A percentile compares a stretch with the other conserved stretches of the same genome.
phyloP scores from a whole-genome alignment of 805 yeast genomes.

The Barnettozyma vustinii region DNA sequence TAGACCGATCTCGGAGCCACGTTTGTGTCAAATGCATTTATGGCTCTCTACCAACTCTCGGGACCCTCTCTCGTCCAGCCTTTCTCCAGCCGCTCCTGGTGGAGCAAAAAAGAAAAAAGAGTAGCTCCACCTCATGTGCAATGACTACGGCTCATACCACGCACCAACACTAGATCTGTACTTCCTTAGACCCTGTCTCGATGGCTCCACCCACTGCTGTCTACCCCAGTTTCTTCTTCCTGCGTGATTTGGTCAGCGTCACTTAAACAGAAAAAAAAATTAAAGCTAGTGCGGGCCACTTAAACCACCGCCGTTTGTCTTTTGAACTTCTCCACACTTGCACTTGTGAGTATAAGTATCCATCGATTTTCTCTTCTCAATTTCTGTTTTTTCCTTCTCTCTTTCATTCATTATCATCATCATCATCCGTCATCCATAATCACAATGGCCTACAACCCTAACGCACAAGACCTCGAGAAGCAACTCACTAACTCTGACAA shows the following conservation, averaged over 20 bases:
- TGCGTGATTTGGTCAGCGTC: slow-evolving; percentile 2
- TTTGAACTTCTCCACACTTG: neutral
- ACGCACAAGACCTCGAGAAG: slow-evolving; percentile 19
- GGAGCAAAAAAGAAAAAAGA: neutral
- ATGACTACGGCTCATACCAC: neutral
- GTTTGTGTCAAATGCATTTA: neutral
- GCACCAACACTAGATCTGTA: neutral
- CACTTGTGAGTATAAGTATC: neutral
- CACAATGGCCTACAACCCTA: slow-evolving; percentile 1
- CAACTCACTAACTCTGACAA: slow-evolving; percentile 15
- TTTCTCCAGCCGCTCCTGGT: neutral
- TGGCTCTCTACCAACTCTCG: no score
- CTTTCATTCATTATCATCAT: neutral
- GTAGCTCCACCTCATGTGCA: no score
- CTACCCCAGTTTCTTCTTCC: neutral
- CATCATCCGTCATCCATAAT: neutral
- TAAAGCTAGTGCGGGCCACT: neutral
- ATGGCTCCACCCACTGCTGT: no score
- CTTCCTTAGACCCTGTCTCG: neutral
- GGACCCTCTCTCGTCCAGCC: neutral
- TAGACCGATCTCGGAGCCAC: neutral
- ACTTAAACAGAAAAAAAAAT: neutral
- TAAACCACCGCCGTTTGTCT: neutral
- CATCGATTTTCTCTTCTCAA: neutral
- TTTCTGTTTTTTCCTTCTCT: neutral